phyloP scores from a whole-genome alignment of 306 rosid genomes.

The Sechiopsis laciniata region DNA sequence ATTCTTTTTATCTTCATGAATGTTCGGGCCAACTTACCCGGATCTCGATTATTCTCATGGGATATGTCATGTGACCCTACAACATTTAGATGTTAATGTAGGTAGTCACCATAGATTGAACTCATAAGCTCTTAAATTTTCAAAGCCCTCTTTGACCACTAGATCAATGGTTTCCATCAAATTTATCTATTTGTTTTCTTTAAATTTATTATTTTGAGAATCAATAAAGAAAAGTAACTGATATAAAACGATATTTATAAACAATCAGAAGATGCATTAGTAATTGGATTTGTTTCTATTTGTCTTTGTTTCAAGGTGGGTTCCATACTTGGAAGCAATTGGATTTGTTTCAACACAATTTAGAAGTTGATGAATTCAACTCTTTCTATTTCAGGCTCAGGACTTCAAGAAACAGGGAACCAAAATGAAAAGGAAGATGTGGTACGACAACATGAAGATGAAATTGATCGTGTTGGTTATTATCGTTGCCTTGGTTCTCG shows the following conservation, averaged over 20 bases:
- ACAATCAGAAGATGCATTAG: neutral
- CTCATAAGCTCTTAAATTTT: too few species aligned
- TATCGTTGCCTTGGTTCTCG: constrained; percentile 25
- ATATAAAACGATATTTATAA: neutral
- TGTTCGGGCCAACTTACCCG: too few species aligned
- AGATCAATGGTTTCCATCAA: neutral
- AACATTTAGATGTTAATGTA: too few species aligned
- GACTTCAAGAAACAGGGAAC: constrained; percentile 67
- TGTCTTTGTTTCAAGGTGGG: constrained; percentile 4
- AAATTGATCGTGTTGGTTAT: constrained; percentile 30
- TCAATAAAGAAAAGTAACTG: neutral
- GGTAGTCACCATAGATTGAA: too few species aligned
- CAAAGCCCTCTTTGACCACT: too few species aligned
- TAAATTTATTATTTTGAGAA: neutral
- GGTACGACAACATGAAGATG: constrained; percentile 33
- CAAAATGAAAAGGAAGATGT: constrained; percentile 60
- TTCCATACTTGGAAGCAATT: neutral
- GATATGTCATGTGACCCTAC: too few species aligned
- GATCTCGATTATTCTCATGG: too few species aligned
- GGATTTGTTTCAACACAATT: neutral
- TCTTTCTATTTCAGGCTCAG: constrained; percentile 43
- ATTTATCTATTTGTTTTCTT: neutral
- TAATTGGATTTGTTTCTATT: too few species aligned
- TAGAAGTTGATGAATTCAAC: neutral
- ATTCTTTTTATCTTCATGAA: neutral